Percentiles rank a stretch among this genome's conserved stretches.
These are phyloP conservation scores for Echinosophora koreensis DNA, from an alignment of 306 rosid genomes.

Conservation along the genomic window DNA sequence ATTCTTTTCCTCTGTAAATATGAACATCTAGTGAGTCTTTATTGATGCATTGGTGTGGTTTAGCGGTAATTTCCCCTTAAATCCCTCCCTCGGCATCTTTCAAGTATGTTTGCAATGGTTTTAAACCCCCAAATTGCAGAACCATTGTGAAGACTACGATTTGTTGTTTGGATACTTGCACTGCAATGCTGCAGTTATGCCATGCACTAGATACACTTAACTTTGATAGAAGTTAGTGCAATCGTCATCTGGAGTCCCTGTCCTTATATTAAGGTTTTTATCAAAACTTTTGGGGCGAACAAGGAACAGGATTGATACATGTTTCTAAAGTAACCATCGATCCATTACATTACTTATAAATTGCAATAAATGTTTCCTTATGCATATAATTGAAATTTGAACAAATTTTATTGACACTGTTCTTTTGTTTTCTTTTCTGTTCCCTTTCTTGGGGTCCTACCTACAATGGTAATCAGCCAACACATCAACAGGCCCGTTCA, in stretches of 20 bases:
- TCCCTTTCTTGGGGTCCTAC: slow-evolving; percentile 40
- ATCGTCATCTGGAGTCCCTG: background rate
- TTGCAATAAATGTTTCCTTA: slow-evolving; percentile 8
- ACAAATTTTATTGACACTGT: slow-evolving; percentile 28
- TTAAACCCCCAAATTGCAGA: slow-evolving; percentile 24
- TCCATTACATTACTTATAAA: slow-evolving; percentile 14
- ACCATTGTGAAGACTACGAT: background rate
- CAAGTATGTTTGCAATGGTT: slow-evolving; percentile 4
- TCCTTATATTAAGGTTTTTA: slow-evolving; percentile 22
- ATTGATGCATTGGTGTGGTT: background rate
- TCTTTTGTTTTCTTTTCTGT: slow-evolving; percentile 19
- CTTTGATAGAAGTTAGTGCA: slow-evolving; percentile 19
- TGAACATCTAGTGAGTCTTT: background rate
- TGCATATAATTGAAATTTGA: slow-evolving; percentile 4
- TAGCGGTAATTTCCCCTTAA: slow-evolving; percentile 3
- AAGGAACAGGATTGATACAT: slow-evolving; percentile 20
- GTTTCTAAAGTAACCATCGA: slow-evolving; percentile 1
- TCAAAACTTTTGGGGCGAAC: background rate
- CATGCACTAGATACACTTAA: slow-evolving; percentile 8
- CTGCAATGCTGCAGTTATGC: slow-evolving; percentile 14
- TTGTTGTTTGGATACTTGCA: slow-evolving; percentile 11
- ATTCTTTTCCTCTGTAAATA: background rate
- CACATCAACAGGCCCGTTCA: slow-evolving; percentile 86
- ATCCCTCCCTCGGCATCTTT: background rate
- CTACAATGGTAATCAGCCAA: slow-evolving; percentile 70